Conservation (phyloP, 2,329 filamentous ascomycete species). For the Simplicillium aogashimaense region DNA sequence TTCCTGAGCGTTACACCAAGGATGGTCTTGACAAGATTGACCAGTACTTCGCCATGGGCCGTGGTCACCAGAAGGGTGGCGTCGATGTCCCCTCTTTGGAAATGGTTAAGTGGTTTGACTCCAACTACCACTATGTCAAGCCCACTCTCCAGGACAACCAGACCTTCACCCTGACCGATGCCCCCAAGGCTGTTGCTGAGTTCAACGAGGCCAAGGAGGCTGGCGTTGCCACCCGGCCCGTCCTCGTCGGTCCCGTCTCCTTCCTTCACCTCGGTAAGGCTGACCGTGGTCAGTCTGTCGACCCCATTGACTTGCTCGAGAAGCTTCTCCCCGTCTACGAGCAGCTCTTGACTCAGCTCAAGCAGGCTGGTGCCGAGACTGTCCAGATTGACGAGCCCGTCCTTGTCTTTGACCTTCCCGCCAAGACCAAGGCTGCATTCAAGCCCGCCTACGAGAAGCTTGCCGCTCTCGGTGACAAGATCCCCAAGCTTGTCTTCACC, state of each 20-base stretch:
- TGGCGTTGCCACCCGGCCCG: constrained; percentile 84
- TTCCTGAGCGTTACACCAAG: constrained; percentile 88
- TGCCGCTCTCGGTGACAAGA: constrained; percentile 61
- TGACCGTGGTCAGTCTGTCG: constrained; percentile 85
- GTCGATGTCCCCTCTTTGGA: constrained; percentile 90
- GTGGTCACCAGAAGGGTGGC: constrained; percentile 92
- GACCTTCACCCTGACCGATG: constrained; percentile 78
- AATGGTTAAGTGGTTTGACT: constrained; percentile 99
- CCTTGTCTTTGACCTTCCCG: constrained; percentile 85
- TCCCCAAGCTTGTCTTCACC: constrained; percentile 81
- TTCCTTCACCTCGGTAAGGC: constrained; percentile 98
- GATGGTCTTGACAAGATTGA: constrained; percentile 81
- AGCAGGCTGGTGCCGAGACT: constrained; percentile 88
- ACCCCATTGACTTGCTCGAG: constrained; percentile 87
- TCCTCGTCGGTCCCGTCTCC: constrained; percentile 90
- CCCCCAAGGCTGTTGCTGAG: constrained; percentile 88
- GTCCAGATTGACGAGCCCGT: constrained; percentile 98
- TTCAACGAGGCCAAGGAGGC: constrained; percentile 98
- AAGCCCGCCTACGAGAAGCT: constrained; percentile 95
- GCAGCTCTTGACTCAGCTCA: constrained; percentile 85
- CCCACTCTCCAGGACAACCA: constrained; percentile 95
- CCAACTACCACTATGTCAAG: constrained; percentile 99
- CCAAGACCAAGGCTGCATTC: constrained; percentile 92
- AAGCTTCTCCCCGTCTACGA: constrained; percentile 93
- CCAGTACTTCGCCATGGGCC: constrained; percentile 99